These are phyloP conservation scores for Pseudopyricularia cyperi DNA, from an alignment of 2,329 filamentous ascomycete species.

Conservation along the genomic window DNA sequence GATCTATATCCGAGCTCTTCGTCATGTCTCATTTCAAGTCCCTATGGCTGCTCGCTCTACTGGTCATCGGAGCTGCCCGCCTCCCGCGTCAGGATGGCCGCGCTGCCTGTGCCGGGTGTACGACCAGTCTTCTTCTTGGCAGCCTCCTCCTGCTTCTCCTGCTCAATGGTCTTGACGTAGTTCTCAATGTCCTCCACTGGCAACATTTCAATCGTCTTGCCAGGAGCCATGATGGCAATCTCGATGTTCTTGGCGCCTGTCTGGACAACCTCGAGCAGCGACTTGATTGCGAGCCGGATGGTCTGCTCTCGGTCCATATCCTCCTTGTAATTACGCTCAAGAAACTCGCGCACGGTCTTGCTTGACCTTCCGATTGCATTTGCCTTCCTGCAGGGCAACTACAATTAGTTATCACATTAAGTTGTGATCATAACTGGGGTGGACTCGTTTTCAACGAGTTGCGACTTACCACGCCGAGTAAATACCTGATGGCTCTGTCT, in stretches of 20 bases:
- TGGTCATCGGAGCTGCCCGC: constrained; percentile 19
- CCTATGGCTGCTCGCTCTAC: constrained; percentile 3
- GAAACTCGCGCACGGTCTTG: constrained; percentile 97
- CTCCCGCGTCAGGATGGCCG: constrained; percentile 61
- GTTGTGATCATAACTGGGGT: constrained; percentile 5
- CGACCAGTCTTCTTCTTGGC: constrained; percentile 88
- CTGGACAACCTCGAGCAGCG: constrained; percentile 92
- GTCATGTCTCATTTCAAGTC: neutral
- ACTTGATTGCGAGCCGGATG: constrained; percentile 96
- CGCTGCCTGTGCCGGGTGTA: constrained; percentile 54
- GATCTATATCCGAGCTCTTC: constrained; percentile 1
- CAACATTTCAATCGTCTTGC: constrained; percentile 83
- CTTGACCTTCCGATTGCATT: constrained; percentile 97
- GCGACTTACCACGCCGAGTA: constrained; percentile 84
- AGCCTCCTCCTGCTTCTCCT: constrained; percentile 98
- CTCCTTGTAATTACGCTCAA: constrained; percentile 97
- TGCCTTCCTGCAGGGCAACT: constrained; percentile 61
- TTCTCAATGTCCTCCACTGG: constrained; percentile 91
- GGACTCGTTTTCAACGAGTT: neutral
- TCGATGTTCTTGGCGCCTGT: constrained; percentile 99
- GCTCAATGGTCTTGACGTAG: constrained; percentile 97
- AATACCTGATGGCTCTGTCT: constrained; percentile 98
- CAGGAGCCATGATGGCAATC: constrained; percentile 94
- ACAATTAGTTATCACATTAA: constrained; percentile 3
- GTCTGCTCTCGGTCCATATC: constrained; percentile 94